Evolutionary conservation across 2,329 filamentous ascomycete species (phyloP).

Genomic region (Ascochyta pisi): DNA sequence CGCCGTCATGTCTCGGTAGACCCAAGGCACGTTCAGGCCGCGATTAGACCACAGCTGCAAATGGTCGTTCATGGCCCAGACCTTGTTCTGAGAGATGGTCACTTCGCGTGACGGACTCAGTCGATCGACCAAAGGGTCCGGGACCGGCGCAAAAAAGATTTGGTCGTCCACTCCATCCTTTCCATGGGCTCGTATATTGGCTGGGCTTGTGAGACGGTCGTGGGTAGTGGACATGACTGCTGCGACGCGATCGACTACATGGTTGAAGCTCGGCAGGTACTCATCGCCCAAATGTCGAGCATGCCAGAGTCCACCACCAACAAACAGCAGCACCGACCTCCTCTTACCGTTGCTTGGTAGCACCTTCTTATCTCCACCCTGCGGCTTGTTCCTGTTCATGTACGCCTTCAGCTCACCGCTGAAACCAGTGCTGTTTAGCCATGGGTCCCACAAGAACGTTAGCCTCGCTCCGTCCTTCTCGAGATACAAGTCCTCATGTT

Average conservation of each 20-base stretch:
- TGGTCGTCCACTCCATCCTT: constrained; percentile 38
- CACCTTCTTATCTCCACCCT: not conserved
- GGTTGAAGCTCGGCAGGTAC: constrained; percentile 56
- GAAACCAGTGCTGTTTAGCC: constrained; percentile 60
- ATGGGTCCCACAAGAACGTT: constrained; percentile 69
- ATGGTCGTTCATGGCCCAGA: constrained; percentile 62
- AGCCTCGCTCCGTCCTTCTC: constrained; percentile 56
- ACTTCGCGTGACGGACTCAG: constrained; percentile 52
- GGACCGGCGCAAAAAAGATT: constrained; percentile 56
- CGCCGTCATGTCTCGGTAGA: constrained; percentile 58
- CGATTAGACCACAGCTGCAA: constrained; percentile 52
- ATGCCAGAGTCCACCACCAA: constrained; percentile 65
- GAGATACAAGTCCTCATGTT: constrained; percentile 56
- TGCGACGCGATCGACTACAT: constrained; percentile 54
- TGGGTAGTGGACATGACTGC: constrained; percentile 20
- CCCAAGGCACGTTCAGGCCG: constrained; percentile 56
- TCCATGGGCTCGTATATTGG: constrained; percentile 6
- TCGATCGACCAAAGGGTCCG: constrained; percentile 53
- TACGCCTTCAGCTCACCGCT: constrained; percentile 53
- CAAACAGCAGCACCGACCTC: constrained; percentile 55
- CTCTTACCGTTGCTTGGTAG: constrained; percentile 1
- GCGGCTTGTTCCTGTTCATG: constrained; percentile 20
- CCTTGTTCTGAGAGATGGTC: constrained; percentile 58
- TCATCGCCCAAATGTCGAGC: constrained; percentile 58
- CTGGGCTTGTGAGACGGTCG: constrained; percentile 10